Base-by-base conservation (phyloP, 1,284 basidiomycete genomes). In the Boletellus deceptivus region DNA sequence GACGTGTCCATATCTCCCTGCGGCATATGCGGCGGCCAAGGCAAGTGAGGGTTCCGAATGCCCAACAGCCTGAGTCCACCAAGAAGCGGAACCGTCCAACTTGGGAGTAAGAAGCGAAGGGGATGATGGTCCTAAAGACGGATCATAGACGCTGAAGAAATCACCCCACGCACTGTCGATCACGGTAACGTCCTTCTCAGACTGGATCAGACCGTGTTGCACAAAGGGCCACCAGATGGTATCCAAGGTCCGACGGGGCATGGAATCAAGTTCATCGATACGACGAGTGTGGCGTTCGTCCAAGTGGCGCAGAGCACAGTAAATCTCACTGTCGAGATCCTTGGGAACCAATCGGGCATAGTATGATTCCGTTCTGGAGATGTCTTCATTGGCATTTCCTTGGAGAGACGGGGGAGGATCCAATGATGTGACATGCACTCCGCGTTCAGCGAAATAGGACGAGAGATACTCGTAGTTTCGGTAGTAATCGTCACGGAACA, bases 151-250 rank as follows among this genome's bases (percentile, higher is more conserved):
- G 54, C 82, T 87, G 72, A 96, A 94, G 65, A 88, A 89, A 72
- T 98, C 95, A 1, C 82, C 83, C 58, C 83, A 78, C 0, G 96
- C 95, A 60, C 91, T 95, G 69, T 98, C 95, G 59, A 98, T 92
- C 52, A 95, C 86, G 49, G 85, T 91, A 22, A 97, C 86, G 60
- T 94, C 86, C 45, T 81, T 70, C 51, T 84, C 80, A 41, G 75
- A 74, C 54, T 82, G 79, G 37, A 92, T 75, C 35, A 85, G 74
- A 0, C 83, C 84, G 61, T 99, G 96, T 65, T 99, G 96, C 1
- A 95, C 93, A 66, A 98, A 98, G 0, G 96, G 96, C 93, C 94
- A 99, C 96, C 96, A 98, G 49, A 97, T 78, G 1, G 78, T 79
- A 47, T 92, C 78, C 43, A 90, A 72, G 0, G 93, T 87, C 27